Evolutionary conservation across 1,139 yeast genomes (phyloP).

Genomic region (Hyphopichia wangnamkhiaoensis): DNA sequence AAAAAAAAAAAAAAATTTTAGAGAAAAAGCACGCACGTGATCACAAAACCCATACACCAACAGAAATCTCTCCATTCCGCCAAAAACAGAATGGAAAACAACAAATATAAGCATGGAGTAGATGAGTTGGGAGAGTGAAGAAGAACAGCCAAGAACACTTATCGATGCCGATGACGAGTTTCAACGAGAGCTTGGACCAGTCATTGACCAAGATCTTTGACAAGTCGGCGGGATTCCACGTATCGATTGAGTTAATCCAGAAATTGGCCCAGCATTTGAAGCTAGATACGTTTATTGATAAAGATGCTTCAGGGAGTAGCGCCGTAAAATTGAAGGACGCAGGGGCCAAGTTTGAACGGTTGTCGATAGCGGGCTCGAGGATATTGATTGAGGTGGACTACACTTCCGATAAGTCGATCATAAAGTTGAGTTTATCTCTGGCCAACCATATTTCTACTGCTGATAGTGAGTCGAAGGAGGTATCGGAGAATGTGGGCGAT

Average conservation of each 20-base stretch:
- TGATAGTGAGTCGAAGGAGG: background rate
- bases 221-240: slow-evolving; percentile 29
- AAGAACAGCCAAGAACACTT: background rate
- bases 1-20: too few species aligned
- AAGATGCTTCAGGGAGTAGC: slow-evolving; percentile 27
- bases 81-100: too few species aligned
- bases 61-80: too few species aligned
- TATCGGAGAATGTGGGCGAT: background rate
- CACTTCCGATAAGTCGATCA: slow-evolving; percentile 23
- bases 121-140: too few species aligned
- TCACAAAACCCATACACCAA: too few species aligned
- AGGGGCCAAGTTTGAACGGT: slow-evolving; percentile 25
- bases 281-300: slow-evolving; percentile 46
- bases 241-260: slow-evolving; percentile 42
- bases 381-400: slow-evolving; percentile 47
- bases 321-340: slow-evolving; percentile 17
- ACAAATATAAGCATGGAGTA: background rate
- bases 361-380: slow-evolving; percentile 47
- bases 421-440: slow-evolving; percentile 38
- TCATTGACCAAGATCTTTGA: slow-evolving; percentile 35
- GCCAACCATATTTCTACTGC: slow-evolving; percentile 23
- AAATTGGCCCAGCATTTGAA: slow-evolving; percentile 43
- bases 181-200: slow-evolving; percentile 24
- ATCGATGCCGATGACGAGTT: slow-evolving; percentile 4
- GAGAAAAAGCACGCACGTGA: too few species aligned